Evolutionary conservation across 2,329 filamentous ascomycete species (phyloP).

Genomic region (Sphaerulina musiva): DNA sequence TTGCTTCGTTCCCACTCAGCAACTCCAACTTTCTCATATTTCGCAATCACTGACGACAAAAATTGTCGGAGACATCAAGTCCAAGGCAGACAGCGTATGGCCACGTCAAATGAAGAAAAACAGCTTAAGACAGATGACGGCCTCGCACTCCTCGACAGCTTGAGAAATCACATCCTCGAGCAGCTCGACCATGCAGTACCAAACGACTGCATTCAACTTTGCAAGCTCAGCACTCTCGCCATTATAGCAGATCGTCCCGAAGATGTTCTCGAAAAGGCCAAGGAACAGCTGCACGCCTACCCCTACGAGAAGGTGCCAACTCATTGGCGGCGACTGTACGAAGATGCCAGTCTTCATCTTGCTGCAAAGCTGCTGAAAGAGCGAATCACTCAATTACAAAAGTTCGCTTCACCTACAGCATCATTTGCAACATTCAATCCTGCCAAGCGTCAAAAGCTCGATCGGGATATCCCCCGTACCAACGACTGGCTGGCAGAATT

Average conservation of each 20-base stretch:
- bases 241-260: constrained; percentile 37
- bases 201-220: constrained; percentile 35
- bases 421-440: neutral
- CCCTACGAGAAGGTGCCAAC: constrained; percentile 59
- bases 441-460: constrained; percentile 1
- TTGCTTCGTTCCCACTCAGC: no score
- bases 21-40: no score
- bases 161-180: constrained; percentile 4
- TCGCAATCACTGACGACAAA: no score
- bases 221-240: constrained; percentile 37
- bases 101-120: neutral
- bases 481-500: constrained; percentile 34
- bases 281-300: constrained; percentile 63
- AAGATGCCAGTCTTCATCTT: constrained; percentile 61
- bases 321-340: constrained; percentile 66
- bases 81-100: neutral
- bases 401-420: neutral
- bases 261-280: constrained; percentile 54
- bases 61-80: no score
- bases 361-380: constrained; percentile 36
- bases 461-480: neutral
- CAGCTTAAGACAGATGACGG: neutral
- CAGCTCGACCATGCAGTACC: constrained; percentile 11
- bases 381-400: neutral
- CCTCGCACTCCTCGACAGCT: neutral